phyloP scores from a whole-genome alignment of 2,329 filamentous ascomycete genomes.

The Fusarium sp. region DNA sequence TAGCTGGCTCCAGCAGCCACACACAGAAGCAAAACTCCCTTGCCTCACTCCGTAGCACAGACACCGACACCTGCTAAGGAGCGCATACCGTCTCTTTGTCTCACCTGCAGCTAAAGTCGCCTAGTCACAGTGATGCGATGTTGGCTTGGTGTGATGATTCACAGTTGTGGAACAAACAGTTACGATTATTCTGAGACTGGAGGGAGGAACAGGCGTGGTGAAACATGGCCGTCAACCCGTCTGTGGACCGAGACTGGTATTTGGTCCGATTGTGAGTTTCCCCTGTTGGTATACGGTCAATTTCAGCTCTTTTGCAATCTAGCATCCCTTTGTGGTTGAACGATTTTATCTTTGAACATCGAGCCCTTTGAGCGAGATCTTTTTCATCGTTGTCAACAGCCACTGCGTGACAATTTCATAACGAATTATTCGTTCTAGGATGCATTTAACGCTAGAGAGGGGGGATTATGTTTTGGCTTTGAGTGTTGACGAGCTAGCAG shows the following conservation, averaged over 20 bases:
- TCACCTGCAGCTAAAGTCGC: slow-evolving; percentile 29
- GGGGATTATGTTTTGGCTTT: background rate
- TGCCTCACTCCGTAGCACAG: slow-evolving; percentile 25
- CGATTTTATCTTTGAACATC: background rate
- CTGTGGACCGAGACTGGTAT: slow-evolving; percentile 20
- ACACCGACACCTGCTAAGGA: slow-evolving; percentile 14
- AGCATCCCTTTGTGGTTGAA: background rate
- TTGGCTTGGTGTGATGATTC: slow-evolving; percentile 16
- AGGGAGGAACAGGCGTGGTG: slow-evolving; percentile 10
- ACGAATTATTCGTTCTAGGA: background rate
- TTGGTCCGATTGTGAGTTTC: slow-evolving; percentile 10
- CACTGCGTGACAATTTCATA: too few relatives aligned
- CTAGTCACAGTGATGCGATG: slow-evolving; percentile 19
- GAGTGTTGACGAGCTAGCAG: too few relatives aligned
- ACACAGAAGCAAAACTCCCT: slow-evolving; percentile 25
- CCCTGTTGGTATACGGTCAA: background rate
- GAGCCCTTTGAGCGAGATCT: too few relatives aligned
- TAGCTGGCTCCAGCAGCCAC: slow-evolving; percentile 20
- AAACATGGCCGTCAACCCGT: slow-evolving; percentile 27
- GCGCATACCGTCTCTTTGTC: slow-evolving; percentile 30
- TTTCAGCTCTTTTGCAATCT: background rate
- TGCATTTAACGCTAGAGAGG: background rate
- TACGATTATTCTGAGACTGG: slow-evolving; percentile 28
- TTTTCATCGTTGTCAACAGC: too few relatives aligned
- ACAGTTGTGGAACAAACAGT: slow-evolving; percentile 31